Percentiles rank a stretch among this genome's conserved stretches.
Evolutionary conservation across 495 filamentous ascomycete genomes (phyloP).

Genomic region (Neurospora sp.): DNA sequence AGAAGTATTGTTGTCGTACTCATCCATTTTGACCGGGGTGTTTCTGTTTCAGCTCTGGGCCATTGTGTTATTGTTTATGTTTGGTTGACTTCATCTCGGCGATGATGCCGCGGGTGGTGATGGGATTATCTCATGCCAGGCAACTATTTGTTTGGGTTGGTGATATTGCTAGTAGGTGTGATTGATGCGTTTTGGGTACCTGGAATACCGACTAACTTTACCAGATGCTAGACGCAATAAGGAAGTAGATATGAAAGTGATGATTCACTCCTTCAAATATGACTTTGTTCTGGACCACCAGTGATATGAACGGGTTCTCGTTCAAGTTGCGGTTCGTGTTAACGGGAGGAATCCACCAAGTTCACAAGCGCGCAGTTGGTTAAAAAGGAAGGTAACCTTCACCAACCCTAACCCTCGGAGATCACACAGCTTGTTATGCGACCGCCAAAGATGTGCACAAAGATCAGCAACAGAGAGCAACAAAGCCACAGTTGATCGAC

Average conservation of each 20-base stretch:
- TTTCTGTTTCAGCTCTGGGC: not conserved
- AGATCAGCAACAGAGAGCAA: not conserved
- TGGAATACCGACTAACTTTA: not conserved
- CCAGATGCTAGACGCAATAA: not conserved
- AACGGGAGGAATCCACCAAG: not conserved
- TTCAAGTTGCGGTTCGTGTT: not conserved
- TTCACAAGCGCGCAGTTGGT: not conserved
- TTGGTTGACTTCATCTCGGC: conserved; percentile 6
- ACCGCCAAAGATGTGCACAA: not conserved
- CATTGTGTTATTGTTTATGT: conserved; percentile 3
- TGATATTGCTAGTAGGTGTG: not conserved
- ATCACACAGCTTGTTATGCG: not conserved
- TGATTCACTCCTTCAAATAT: not conserved
- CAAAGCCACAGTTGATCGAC: not conserved
- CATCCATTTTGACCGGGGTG: not conserved
- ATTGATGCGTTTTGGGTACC: not conserved
- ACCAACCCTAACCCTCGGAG: not conserved
- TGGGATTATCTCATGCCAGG: not conserved
- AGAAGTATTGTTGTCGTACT: not conserved
- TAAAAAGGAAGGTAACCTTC: not conserved
- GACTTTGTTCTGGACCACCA: not conserved
- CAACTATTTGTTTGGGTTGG: not conserved
- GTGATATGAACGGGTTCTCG: not conserved
- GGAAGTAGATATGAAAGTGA: not conserved
- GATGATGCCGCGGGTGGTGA: not conserved